Percentiles rank a stretch among this genome's conserved stretches.
Evolutionary conservation across 495 filamentous ascomycete species (phyloP).

Genomic region (Penicillium waksmanii): DNA sequence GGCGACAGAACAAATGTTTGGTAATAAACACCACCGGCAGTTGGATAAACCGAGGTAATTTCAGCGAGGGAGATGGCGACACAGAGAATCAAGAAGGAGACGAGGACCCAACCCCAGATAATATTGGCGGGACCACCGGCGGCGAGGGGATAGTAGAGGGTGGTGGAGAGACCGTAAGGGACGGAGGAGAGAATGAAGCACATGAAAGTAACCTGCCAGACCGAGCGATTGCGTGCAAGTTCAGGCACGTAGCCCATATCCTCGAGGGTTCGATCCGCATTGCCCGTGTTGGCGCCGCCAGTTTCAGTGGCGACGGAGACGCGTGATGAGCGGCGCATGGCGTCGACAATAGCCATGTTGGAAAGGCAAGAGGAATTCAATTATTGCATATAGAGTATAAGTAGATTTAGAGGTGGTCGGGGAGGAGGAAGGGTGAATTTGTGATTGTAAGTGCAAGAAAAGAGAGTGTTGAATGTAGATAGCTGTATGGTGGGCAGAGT

Average conservation of each 20-base stretch:
- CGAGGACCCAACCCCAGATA: conserved; percentile 66
- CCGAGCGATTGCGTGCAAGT: conserved; percentile 55
- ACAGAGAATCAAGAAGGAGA: conserved; percentile 65
- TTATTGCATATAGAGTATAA: neutral
- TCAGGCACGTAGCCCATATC: conserved; percentile 60
- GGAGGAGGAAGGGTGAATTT: neutral
- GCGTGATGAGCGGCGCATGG: conserved; percentile 22
- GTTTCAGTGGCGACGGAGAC: conserved; percentile 20
- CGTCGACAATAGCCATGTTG: conserved; percentile 19
- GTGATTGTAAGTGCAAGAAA: neutral
- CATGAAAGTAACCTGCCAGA: conserved; percentile 39
- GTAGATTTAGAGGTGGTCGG: neutral
- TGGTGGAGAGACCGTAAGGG: conserved; percentile 66
- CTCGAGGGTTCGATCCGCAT: conserved; percentile 31
- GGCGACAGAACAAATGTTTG: conserved; percentile 63
- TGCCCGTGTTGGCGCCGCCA: conserved; percentile 19
- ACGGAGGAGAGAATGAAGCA: conserved; percentile 55
- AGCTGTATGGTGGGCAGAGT: neutral
- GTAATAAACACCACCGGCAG: conserved; percentile 66
- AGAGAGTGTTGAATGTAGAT: neutral
- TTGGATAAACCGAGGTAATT: conserved; percentile 72
- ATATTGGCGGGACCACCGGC: conserved; percentile 63
- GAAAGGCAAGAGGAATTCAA: conserved; percentile 1
- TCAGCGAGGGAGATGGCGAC: conserved; percentile 70
- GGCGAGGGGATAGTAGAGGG: conserved; percentile 64